Percentiles rank a stretch among this genome's conserved stretches.
phyloP scores from a whole-genome alignment of 176 grass and related monocot genomes.

The Ensete glaucum region DNA sequence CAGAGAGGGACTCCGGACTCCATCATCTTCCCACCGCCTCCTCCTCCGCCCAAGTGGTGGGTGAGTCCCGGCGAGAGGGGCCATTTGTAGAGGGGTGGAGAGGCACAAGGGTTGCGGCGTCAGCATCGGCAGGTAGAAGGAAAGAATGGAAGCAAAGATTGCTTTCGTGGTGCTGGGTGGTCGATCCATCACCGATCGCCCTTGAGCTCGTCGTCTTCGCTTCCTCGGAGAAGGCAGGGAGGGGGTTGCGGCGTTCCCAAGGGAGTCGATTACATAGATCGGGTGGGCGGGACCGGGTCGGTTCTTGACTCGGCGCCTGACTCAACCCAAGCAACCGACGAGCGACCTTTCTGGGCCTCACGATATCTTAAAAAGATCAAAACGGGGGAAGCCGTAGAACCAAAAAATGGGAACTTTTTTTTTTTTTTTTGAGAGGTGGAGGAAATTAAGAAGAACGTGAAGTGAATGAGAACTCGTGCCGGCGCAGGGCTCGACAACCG shows the following conservation, averaged over 20 bases:
- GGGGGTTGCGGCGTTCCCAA: constrained; percentile 64
- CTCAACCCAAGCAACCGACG: no score
- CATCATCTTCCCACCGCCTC: constrained; percentile 22
- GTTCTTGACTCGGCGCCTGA: no score
- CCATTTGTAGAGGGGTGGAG: constrained; percentile 37
- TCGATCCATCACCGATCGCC: constrained; percentile 4
- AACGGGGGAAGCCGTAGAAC: background rate
- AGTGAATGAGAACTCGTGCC: no score
- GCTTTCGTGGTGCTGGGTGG: constrained; percentile 21
- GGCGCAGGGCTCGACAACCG: no score
- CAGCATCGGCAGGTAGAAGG: constrained; percentile 67
- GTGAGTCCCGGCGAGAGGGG: background rate
- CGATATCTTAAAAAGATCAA: background rate
- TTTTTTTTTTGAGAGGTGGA: constrained; percentile 7
- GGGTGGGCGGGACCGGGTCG: constrained; percentile 22
- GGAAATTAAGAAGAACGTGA: background rate
- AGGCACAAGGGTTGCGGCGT: constrained; percentile 49
- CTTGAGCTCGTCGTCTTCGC: background rate
- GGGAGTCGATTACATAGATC: constrained; percentile 14
- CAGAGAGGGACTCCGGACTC: constrained; percentile 45
- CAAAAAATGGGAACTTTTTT: background rate
- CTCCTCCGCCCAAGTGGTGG: constrained; percentile 7
- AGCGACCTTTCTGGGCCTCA: background rate
- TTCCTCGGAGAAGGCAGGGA: background rate
- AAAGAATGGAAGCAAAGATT: constrained; percentile 91